Evolutionary conservation across 2,329 filamentous ascomycete species (phyloP), one percentile per base, ranked within the genome.

Genomic region (Curvularia verruculosa): DNA sequence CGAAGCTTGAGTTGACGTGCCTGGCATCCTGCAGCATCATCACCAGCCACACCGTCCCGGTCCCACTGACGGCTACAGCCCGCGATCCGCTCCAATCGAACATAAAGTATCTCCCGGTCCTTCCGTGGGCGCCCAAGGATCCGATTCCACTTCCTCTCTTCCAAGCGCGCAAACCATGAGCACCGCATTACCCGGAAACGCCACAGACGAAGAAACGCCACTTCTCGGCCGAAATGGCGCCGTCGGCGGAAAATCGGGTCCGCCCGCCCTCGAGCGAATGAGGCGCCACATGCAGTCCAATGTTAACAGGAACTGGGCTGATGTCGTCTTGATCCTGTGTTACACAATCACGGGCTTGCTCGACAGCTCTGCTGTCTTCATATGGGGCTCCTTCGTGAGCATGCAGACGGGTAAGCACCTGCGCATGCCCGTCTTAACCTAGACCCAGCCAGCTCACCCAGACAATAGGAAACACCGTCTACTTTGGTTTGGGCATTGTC

Each of bases 301-400:
- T 53, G 79, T 91, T 52, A 81, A 79, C 57, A 85, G 86, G 26
- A 80, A 84, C 43, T 84, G 86, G 82, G 85, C 87, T 13, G 90
- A 94, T 68, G 61, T 90, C 1, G 79, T 91, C 19, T 81, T 94
- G 37, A 79, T 94, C 3, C 78, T 85, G 26, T 91, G 89, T 76
- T 93, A 92, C 72, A 78, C 90, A 61, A 88, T 92, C 70, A 93
- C 90, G 0, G 90, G 90, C 3, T 79, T 94, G 10, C 82, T 92
- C 7, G 90, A 94, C 76, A 91, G 88, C 75, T 87, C 89, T 2
- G 87, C 89, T 2, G 89, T 90, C 45, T 88, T 87, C 55, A 89
- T 89, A 40, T 93, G 89, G 87, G 89, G 89, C 12, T 88, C 88
- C 2, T 94, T 94, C 66, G 89, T 92, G 39, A 90, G 87, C 67